Conservation (phyloP, 805 yeast genomes). For the Candida quercuum region DNA sequence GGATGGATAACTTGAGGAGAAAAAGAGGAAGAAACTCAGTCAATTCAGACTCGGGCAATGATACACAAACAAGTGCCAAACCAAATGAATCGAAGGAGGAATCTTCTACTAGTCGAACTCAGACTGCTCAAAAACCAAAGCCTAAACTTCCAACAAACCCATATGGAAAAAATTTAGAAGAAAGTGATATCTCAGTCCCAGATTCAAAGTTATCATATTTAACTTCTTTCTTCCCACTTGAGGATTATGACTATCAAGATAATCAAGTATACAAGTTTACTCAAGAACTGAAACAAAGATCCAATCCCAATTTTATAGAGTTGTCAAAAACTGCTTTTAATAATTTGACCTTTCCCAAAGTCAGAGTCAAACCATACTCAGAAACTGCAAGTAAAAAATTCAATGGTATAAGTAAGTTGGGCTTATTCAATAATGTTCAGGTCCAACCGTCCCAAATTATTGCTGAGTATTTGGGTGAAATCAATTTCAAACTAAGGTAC, state of each 20-base stretch:
- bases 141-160: slow-evolving; percentile 17
- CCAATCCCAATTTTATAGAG: slow-evolving; percentile 13
- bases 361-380: slow-evolving; percentile 51
- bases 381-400: slow-evolving; percentile 52
- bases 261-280: slow-evolving; percentile 40
- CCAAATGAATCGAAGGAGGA: slow-evolving; percentile 4
- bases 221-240: slow-evolving; percentile 28
- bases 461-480: slow-evolving; percentile 66
- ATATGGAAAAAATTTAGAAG: slow-evolving; percentile 28
- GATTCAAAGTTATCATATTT: slow-evolving; percentile 32
- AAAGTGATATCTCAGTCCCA: slow-evolving; percentile 27
- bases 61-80: slow-evolving; percentile 2
- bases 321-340: slow-evolving; percentile 21
- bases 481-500: slow-evolving; percentile 62
- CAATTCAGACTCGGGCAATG: slow-evolving; percentile 4
- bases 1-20: slow-evolving; percentile 15
- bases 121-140: slow-evolving; percentile 9
- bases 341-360: slow-evolving; percentile 23
- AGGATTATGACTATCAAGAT: slow-evolving; percentile 37
- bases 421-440: slow-evolving; percentile 40
- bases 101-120: not conserved
- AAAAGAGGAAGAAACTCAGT: slow-evolving; percentile 7
- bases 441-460: slow-evolving; percentile 46
- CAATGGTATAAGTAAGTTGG: slow-evolving; percentile 63
- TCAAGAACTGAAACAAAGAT: slow-evolving; percentile 23